Conservation (phyloP, 345 rosid genomes). For the Gossypium turneri region DNA sequence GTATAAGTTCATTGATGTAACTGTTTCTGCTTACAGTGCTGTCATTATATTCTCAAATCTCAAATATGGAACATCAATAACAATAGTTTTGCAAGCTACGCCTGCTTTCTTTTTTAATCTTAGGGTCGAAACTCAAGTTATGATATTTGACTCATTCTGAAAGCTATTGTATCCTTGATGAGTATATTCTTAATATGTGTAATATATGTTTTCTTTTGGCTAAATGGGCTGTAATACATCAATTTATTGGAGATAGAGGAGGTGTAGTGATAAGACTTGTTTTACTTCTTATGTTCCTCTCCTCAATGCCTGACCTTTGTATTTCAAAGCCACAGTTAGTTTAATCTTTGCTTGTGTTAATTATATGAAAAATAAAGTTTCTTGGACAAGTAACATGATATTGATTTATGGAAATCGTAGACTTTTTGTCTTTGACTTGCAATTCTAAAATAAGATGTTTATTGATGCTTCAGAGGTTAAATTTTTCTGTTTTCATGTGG, state of each 20-base stretch:
- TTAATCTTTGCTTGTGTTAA: not conserved
- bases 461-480: not conserved
- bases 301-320: not conserved
- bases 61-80: not conserved
- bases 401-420: constrained; percentile 2
- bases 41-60: not conserved
- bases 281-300: not conserved
- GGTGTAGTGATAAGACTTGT: not conserved
- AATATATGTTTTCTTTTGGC: not conserved
- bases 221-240: not conserved
- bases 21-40: not conserved
- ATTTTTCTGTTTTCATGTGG: not conserved
- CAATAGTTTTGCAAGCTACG: not conserved
- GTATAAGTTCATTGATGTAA: constrained; percentile 28
- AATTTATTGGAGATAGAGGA: not conserved
- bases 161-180: not conserved
- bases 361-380: not conserved
- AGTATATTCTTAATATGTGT: not conserved
- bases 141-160: not conserved
- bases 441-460: not conserved
- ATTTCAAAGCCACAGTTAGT: not conserved
- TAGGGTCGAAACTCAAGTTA: not conserved
- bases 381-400: not conserved
- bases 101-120: not conserved
- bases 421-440: not conserved